Base-by-base conservation (phyloP, 805 yeast species). In the Kockiozyma suomiensis region DNA sequence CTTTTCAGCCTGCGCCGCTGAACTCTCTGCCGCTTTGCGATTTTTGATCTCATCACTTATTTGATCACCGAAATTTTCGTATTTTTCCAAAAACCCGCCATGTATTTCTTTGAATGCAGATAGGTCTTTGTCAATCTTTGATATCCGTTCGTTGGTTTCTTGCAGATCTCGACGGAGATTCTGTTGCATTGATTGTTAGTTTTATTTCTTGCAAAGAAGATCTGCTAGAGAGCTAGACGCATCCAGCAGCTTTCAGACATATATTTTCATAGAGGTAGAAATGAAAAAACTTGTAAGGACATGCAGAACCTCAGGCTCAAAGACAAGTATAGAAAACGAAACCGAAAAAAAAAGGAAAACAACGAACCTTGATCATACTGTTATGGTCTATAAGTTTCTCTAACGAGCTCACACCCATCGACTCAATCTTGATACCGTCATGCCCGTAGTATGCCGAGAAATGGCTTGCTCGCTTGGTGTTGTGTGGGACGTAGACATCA, bases 1-100 rank as follows among this genome's bases (percentile, higher is more conserved):
- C 19, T 69, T 61, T 40, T 70, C 72, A n/a, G 69, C 68, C 19
- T 58, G 51, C 52, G 52, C 50, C 2, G 66, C 43, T 28, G 59
- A 48, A 25, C 46, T 59, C 30, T 72, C 73, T 2, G 70, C 59
- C 23, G 28, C 50, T 17, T 43, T 45, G 10, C 54, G 65, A 30
- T 32, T 50, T 4, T 23, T 19, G 17, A 62, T 43, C 28, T 51
- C 42, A 21, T 6, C 42, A 7, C 49, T 35, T 42, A 62, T 59
- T 28, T 30, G 45, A 28, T 62, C 65, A 21, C 60, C 59, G 12
- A 41, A 47, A 19, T 32, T 23, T 37, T 62, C 66, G 46, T 50
- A 32, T 32, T 41, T 15, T 17, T 13, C 43, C 4, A 58, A 38
- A 8, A 56, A 40, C 4, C 56, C 64, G 26, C 60, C 55, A 30